A percentile compares a stretch with the other conserved stretches of the same genome.
phyloP scores from a whole-genome alignment of 768 basidiomycete genomes.

The Auricularia heimuer region DNA sequence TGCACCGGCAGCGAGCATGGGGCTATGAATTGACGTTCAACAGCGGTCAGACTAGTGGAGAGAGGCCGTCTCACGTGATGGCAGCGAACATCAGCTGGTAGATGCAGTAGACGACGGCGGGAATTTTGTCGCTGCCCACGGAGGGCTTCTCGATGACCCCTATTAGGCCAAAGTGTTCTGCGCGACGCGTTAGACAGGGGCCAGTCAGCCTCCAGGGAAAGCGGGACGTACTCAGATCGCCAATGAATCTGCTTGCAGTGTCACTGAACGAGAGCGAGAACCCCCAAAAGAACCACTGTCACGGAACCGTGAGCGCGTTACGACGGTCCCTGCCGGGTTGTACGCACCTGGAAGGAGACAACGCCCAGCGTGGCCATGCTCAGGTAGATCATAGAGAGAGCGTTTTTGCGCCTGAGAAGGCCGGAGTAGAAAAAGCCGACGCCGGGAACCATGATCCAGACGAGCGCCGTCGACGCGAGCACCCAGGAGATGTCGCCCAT shows the following conservation, averaged over 20 bases:
- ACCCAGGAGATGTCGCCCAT: constrained; percentile 64
- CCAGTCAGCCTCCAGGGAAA: not conserved
- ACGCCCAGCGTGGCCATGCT: constrained; percentile 67
- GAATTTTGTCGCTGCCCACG: constrained; percentile 72
- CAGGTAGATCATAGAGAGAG: constrained; percentile 83
- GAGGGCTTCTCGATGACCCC: constrained; percentile 63
- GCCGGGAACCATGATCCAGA: constrained; percentile 78
- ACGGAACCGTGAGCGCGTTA: constrained; percentile 17
- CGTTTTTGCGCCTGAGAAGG: constrained; percentile 86
- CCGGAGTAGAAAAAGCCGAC: constrained; percentile 89
- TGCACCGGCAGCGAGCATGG: constrained; percentile 19
- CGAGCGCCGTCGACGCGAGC: constrained; percentile 60
- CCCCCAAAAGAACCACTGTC: constrained; percentile 78
- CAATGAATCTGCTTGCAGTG: constrained; percentile 66
- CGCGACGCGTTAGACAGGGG: not conserved
- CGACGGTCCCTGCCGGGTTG: not conserved
- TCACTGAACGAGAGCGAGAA: constrained; percentile 88
- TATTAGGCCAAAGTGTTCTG: constrained; percentile 60
- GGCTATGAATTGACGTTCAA: not conserved
- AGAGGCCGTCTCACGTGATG: constrained; percentile 36
- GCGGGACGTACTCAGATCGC: constrained; percentile 39
- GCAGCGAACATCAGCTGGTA: constrained; percentile 84
- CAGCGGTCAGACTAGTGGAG: not conserved
- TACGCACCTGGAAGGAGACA: constrained; percentile 49
- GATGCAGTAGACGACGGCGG: constrained; percentile 73